Base-by-base conservation (phyloP, 345 rosid species). In the Ricinus communis region DNA sequence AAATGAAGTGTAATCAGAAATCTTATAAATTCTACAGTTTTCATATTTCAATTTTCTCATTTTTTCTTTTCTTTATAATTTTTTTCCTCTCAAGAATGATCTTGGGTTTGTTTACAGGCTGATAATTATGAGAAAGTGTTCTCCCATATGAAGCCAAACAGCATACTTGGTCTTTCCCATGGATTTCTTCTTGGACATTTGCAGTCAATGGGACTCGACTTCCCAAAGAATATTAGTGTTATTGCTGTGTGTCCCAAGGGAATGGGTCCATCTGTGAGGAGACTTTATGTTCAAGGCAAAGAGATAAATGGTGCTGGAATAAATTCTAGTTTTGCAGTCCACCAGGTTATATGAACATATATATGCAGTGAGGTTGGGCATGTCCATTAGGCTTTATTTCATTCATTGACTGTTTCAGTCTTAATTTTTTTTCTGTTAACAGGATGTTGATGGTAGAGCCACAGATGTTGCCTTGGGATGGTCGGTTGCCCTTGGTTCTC, bases 291-390 rank as follows among this genome's bases (percentile, higher is more conserved):
- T 52, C 94, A 91, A 75, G 94, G 97, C 28, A 91, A 87, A 85
- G 94, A 89, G 83, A 74, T 93, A 40, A 93, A 91, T 70, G 98
- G 97, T 79, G 97, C 94, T 63, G 96, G 98, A 80, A 93, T 93
- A 70, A 93, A 93, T 71, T 83, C 97, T 49, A 87, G 96, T 81
- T 91, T 93, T 74, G 94, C 83, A 13, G 93, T 91, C 27, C 97
- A 91, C 71, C 94, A 90, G 97, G 98, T 90, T 49, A 22, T 74
- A 41, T 70, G 40, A 66, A 18, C 22, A 30, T 10, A 18, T 8
- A 19, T 14, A 27, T 33, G 38, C 38, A 33, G 2, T 33, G 38
- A 6, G 38, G 38, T 33, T 33, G 5, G 21, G 8, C 43, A 11
- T 27, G 8, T 2, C 1, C 12, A 13, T 8, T 0, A 31, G 6